Evolutionary conservation across 768 basidiomycete species (phyloP).

Genomic region (Phanerochaete carnosa): DNA sequence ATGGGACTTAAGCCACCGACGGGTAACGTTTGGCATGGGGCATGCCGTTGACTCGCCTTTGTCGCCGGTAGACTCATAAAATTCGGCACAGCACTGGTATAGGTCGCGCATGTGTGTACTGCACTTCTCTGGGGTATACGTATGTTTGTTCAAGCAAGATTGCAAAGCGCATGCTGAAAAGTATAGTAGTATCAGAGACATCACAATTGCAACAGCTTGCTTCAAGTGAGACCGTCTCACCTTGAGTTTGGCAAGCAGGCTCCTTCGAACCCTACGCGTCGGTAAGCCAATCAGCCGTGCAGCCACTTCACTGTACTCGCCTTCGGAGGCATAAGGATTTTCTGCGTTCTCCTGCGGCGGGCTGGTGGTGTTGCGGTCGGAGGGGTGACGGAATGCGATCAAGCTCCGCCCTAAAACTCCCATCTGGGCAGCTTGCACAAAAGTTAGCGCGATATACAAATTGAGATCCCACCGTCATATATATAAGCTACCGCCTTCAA

Average conservation of each 20-base stretch:
- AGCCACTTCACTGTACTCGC: background rate
- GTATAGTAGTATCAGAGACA: background rate
- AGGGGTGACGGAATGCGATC: background rate
- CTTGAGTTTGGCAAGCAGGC: conserved; percentile 12
- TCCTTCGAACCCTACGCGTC: background rate
- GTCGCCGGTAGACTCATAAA: conserved; percentile 45
- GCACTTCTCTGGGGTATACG: conserved; percentile 63
- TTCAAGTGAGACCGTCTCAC: background rate
- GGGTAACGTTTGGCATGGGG: conserved; percentile 49
- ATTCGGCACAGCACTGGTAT: conserved; percentile 57
- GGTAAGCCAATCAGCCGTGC: background rate
- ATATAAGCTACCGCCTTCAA: too few species aligned
- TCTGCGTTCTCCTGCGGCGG: background rate
- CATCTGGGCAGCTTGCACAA: background rate
- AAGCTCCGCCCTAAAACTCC: background rate
- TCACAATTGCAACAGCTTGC: background rate
- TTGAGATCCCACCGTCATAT: background rate
- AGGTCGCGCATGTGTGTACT: conserved; percentile 46
- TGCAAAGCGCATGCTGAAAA: conserved; percentile 61
- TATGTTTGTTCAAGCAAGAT: conserved; percentile 58
- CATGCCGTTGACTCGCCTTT: conserved; percentile 57
- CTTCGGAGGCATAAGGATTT: background rate
- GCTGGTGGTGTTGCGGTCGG: background rate
- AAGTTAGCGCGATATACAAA: too few species aligned
- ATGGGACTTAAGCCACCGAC: conserved; percentile 59